Percentiles rank a stretch among this genome's conserved stretches.
Evolutionary conservation across 1,284 basidiomycete genomes (phyloP).

Genomic region (Trametes versicolor): DNA sequence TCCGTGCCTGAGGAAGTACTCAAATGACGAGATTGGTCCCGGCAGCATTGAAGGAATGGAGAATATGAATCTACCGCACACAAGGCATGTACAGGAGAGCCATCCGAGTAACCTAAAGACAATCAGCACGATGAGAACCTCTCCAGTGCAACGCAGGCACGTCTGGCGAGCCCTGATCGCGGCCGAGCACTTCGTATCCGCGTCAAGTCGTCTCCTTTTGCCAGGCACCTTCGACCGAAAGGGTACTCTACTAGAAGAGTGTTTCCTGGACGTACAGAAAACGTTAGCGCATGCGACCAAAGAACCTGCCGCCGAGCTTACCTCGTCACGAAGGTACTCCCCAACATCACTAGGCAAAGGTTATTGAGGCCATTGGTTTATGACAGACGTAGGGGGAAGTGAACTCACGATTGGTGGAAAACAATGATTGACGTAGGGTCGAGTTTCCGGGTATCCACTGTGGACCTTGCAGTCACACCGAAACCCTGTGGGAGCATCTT

Average conservation of each 20-base stretch:
- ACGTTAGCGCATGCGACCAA: background rate
- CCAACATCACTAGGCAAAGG: slow-evolving; percentile 82
- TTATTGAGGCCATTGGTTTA: background rate
- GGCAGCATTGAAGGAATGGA: background rate
- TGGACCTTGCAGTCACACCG: slow-evolving; percentile 96
- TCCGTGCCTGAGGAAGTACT: no score
- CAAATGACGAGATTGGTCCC: no score
- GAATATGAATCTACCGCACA: slow-evolving; percentile 2
- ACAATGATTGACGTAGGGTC: slow-evolving; percentile 99
- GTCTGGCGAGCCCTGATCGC: slow-evolving; percentile 31
- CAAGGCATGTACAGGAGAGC: slow-evolving; percentile 1
- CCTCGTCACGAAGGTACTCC: slow-evolving; percentile 96
- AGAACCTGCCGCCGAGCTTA: slow-evolving; percentile 43
- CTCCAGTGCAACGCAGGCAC: slow-evolving; percentile 21
- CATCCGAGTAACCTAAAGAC: slow-evolving; percentile 20
- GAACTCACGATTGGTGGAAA: slow-evolving; percentile 94
- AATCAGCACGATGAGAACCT: slow-evolving; percentile 20
- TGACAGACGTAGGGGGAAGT: slow-evolving; percentile 26
- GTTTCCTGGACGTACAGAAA: slow-evolving; percentile 63
- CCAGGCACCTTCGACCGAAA: slow-evolving; percentile 9
- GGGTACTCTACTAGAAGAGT: slow-evolving; percentile 60
- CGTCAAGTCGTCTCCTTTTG: slow-evolving; percentile 19
- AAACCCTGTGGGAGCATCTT: slow-evolving; percentile 75
- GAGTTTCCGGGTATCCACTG: slow-evolving; percentile 95
- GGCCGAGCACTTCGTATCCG: slow-evolving; percentile 48